Base-by-base conservation (phyloP, 1,139 yeast genomes). In the Saccharomyces hybrid region DNA sequence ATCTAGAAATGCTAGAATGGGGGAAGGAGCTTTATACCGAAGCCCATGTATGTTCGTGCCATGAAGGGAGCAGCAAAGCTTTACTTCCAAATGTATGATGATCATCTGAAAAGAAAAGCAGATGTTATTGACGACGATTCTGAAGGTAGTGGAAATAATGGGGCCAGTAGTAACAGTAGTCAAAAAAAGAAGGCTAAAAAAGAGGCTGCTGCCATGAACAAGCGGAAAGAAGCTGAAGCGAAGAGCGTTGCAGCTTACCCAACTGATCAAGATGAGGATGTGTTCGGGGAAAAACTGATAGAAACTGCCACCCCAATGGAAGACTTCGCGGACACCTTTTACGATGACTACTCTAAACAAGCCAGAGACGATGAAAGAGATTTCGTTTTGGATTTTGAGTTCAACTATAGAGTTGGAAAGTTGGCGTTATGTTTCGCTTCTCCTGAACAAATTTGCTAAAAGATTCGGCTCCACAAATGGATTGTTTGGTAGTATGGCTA, bases 1-100 rank as follows among this genome's bases (percentile, higher is more conserved):
- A 93, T 66, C 63, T 88, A 42, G 84, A 82, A 28, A 81, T 88
- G 77, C 64, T 91, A 53, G 72, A 75, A 51, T 93, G 98, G 98
- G 96, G 85, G 58, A 95, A 90, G 66, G 68, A 73, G 24, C 70
- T 93, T 48, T 89, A 78, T 67, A 71, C 82, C 2, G n/a, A 82
- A 87, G 47, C 89, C 95, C 2, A 78, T 84, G 49, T 90, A 82
- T 68, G 75, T 80, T 21, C 78, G 95, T 56, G 89, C 88, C 0
- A 77, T 86, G 57, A 72, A 74, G 51, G 95, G 95, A 0, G 80
- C 91, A 41, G 71, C 84, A 27, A 72, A 76, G 16, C 73, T 88
- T 51, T 82, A 85, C 64, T 74, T 83, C 55, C 79, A 79, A 21
- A 64, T 83, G 16, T 69, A 59, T 28, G 72, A 70, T 50, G 64